Percentiles rank a stretch among this genome's conserved stretches.
These are phyloP conservation scores for Neovahlkampfia damariscottae DNA, from an alignment of 78 protist species.

Conservation along the genomic window DNA sequence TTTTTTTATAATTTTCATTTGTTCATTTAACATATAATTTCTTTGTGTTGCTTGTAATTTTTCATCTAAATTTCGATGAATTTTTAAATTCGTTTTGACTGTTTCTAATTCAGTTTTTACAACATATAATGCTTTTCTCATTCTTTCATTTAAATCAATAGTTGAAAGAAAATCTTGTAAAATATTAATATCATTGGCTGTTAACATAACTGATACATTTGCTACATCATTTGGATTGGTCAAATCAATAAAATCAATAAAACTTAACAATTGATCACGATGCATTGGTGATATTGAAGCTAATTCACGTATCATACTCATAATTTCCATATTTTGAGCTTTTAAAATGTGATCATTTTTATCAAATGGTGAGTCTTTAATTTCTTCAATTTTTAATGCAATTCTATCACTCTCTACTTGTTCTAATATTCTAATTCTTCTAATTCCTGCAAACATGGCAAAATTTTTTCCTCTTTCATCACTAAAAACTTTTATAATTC, in stretches of 20 bases:
- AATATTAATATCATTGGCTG: background rate
- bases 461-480: background rate
- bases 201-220: background rate
- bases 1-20: slow-evolving; percentile 52
- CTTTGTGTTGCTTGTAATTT: slow-evolving; percentile 28
- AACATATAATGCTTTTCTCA: background rate
- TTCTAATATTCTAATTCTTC: background rate
- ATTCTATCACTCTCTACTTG: background rate
- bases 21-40: slow-evolving; percentile 43
- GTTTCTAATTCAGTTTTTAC: background rate
- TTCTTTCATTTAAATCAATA: background rate
- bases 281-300: too few species aligned
- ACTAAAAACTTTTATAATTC: background rate
- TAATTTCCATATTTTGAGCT: background rate
- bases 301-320: background rate
- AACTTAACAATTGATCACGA: too few species aligned
- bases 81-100: background rate
- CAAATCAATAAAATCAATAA: too few species aligned
- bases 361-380: background rate
- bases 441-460: background rate
- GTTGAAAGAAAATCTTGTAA: background rate
- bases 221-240: background rate
- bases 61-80: slow-evolving; percentile 26
- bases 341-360: background rate
- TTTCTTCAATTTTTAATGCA: background rate